phyloP scores from a whole-genome alignment of 139 green algal genomes.

The Chlorella sorokiniana region DNA sequence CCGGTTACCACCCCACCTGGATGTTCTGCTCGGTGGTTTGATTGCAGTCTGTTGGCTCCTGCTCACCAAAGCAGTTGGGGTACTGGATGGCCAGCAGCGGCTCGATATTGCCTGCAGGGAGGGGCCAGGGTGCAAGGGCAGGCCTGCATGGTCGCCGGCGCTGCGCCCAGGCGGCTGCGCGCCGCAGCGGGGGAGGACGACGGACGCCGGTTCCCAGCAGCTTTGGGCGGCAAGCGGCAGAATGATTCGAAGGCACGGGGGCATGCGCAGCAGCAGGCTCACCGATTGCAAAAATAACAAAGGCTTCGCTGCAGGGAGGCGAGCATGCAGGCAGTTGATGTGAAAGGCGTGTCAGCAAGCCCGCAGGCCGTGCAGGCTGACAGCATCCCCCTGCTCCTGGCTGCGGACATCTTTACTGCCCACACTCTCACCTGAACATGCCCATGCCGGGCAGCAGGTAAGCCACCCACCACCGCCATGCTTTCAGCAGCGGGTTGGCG shows the following conservation, averaged over 20 bases:
- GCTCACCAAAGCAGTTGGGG: constrained; percentile 15
- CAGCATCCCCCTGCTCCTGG: neutral
- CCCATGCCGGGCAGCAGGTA: constrained; percentile 28
- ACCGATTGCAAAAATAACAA: constrained; percentile 32
- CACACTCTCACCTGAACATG: constrained; percentile 31
- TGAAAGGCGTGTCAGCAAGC: neutral
- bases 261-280: neutral
- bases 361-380: neutral
- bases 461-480: neutral
- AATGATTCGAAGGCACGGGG: neutral
- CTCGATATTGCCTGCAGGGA: constrained; percentile 37
- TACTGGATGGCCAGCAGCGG: constrained; percentile 25
- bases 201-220: too few species aligned
- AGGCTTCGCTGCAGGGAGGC: neutral
- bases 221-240: too few species aligned
- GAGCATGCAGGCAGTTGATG: neutral
- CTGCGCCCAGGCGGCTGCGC: too few species aligned
- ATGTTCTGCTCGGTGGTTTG: neutral
- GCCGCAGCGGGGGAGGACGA: too few species aligned
- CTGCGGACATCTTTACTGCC: neutral
- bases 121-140: neutral
- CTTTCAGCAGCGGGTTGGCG: neutral
- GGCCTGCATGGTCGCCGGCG: neutral
- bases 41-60: neutral
- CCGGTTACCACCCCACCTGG: neutral